Evolutionary conservation across 345 rosid genomes (phyloP), one percentile per base, ranked within the genome.

Genomic region (Citropsis articulata): DNA sequence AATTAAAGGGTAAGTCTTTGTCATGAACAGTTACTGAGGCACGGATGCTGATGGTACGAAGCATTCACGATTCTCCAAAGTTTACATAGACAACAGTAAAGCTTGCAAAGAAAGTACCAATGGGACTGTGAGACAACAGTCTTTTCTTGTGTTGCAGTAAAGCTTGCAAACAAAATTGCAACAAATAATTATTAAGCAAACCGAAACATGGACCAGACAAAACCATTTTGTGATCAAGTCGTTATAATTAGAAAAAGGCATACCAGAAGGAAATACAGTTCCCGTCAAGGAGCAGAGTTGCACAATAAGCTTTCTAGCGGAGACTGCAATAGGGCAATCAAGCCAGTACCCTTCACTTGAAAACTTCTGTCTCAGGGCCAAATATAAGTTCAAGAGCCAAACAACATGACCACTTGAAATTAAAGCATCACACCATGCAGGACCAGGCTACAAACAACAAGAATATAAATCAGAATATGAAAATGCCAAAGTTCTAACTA

Each of bases 271-370:
- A 88, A 96, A 96, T 79, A 96, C 78, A 40, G 87, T 84, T 74
- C 97, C 98, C 59, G 97, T 86, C 86, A 96, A 84, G 81, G 93
- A 91, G 89, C 97, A 96, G 79, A 94, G 87, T 71, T 94, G 99
- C 70, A 96, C 90, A 67, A 96, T 90, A 80, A 94, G 95, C 87
- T 92, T 96, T 81, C 98, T 91, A 81, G 97, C 92, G 83, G 99
- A 88, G 80, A 96, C 91, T 48, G 99, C 97, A 82, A 96, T 85
- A 65, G 95, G 98, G 83, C 95, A 91, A 85, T 96, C 99, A 73
- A 89, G 88, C 97, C 97, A 96, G 84, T 86, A 92, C 74, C 92
- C 86, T 71, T 89, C 89, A 78, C 72, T 69, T 68, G 91, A 84
- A 86, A 90, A 92, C 88, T 91, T 92, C 85, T 88, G 91, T 84